Percentiles rank a stretch among this genome's conserved stretches.
Conservation (phyloP, 192 early-diverging fungal genomes). For the Ambispora gerdemannii region DNA sequence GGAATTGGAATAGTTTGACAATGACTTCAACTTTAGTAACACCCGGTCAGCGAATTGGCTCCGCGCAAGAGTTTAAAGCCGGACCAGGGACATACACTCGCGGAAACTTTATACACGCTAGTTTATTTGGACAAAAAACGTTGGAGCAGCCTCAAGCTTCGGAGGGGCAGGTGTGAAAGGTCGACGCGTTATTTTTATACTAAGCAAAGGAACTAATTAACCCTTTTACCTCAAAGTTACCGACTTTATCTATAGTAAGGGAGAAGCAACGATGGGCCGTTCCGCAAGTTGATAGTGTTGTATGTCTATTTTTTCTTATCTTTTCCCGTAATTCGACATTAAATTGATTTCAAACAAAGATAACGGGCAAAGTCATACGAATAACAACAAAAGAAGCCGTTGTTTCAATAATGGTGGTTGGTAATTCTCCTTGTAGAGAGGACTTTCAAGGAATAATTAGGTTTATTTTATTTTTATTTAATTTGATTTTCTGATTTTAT, state of each 20-base stretch:
- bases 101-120: constrained; percentile 68
- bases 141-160: not conserved
- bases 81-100: constrained; percentile 71
- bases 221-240: not conserved
- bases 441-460: constrained; percentile 89
- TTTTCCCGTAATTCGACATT: no score
- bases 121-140: constrained; percentile 48
- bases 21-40: constrained; percentile 50
- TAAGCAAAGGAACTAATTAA: not conserved
- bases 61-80: constrained; percentile 59
- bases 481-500: not conserved
- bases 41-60: constrained; percentile 77
- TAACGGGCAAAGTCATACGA: constrained; percentile 85
- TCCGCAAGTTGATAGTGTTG: constrained; percentile 71
- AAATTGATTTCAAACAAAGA: no score
- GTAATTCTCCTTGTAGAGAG: constrained; percentile 69
- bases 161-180: not conserved
- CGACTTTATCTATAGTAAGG: constrained; percentile 54
- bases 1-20: no score
- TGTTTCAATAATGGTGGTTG: constrained; percentile 90
- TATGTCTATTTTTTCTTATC: constrained; percentile 31
- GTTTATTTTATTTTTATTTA: constrained; percentile 21
- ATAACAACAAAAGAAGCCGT: constrained; percentile 85
- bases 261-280: constrained; percentile 66
- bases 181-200: no score